Conservation (phyloP, 495 filamentous ascomycete genomes). For the Lasiosphaeris hirsuta region DNA sequence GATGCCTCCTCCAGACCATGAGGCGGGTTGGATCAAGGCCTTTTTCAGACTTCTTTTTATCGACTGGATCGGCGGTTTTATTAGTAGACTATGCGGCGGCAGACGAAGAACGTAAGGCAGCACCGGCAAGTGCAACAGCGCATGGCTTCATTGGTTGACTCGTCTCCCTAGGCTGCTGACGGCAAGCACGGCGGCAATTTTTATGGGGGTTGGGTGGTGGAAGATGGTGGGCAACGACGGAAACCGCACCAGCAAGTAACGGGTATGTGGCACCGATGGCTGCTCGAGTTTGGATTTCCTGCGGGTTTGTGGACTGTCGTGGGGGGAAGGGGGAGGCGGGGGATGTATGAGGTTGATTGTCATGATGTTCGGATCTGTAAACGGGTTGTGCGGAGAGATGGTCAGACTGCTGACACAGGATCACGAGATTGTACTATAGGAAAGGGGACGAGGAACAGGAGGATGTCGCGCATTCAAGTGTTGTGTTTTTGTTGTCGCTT, state of each 20-base stretch:
- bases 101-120: constrained; percentile 25
- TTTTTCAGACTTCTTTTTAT: constrained; percentile 32
- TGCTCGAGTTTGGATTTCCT: too few relatives aligned
- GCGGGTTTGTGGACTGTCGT: too few relatives aligned
- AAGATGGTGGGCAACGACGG: background rate
- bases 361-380: too few relatives aligned
- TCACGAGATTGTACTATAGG: too few relatives aligned
- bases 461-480: too few relatives aligned
- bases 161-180: constrained; percentile 18
- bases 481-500: too few relatives aligned
- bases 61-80: constrained; percentile 28
- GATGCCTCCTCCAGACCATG: constrained; percentile 9
- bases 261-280: background rate
- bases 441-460: too few relatives aligned
- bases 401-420: too few relatives aligned
- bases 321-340: too few relatives aligned
- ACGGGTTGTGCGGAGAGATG: too few relatives aligned
- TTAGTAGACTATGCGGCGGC: constrained; percentile 24
- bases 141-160: constrained; percentile 17
- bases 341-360: too few relatives aligned
- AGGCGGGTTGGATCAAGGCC: constrained; percentile 25
- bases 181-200: constrained; percentile 11
- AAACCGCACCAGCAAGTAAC: background rate
- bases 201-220: constrained; percentile 18
- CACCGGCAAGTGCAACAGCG: background rate